Conservation (phyloP, 768 basidiomycete species). For the Sarcomyxa edulis region DNA sequence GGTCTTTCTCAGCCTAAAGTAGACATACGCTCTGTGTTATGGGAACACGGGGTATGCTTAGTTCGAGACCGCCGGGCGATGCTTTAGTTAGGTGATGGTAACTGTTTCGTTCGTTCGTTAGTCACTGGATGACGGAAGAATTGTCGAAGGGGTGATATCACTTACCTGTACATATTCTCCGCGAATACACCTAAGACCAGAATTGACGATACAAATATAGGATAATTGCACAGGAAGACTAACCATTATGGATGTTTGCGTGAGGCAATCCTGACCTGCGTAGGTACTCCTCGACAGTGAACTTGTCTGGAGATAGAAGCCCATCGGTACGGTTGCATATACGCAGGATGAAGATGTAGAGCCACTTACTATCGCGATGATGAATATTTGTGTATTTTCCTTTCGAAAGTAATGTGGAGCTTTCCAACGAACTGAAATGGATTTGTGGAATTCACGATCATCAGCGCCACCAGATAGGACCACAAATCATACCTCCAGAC, state of each 20-base stretch:
- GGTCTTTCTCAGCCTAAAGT: conserved; percentile 11
- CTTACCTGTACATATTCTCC: conserved; percentile 14
- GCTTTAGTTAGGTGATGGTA: too few relatives aligned
- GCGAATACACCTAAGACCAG: conserved; percentile 9
- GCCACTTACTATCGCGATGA: conserved; percentile 19
- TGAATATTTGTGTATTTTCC: conserved; percentile 11
- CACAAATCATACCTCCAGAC: too few relatives aligned
- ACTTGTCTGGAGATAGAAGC: conserved; percentile 11
- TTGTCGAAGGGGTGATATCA: too few relatives aligned
- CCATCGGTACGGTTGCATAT: neutral
- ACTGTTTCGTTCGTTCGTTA: too few relatives aligned
- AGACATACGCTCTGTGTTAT: too few relatives aligned
- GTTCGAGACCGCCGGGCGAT: conserved; percentile 7
- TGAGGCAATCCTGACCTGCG: conserved; percentile 7
- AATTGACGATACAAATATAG: neutral
- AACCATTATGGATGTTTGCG: conserved; percentile 6
- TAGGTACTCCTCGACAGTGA: conserved; percentile 9
- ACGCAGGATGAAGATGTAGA: too few relatives aligned
- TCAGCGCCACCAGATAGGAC: too few relatives aligned
- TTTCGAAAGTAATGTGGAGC: conserved; percentile 6
- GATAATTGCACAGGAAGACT: neutral
- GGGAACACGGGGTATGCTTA: too few relatives aligned
- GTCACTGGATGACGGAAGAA: too few relatives aligned
- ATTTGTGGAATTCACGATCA: too few relatives aligned
- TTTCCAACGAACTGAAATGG: too few relatives aligned